phyloP scores from a whole-genome alignment of 805 yeast species.

The Metschnikowia borealis region DNA sequence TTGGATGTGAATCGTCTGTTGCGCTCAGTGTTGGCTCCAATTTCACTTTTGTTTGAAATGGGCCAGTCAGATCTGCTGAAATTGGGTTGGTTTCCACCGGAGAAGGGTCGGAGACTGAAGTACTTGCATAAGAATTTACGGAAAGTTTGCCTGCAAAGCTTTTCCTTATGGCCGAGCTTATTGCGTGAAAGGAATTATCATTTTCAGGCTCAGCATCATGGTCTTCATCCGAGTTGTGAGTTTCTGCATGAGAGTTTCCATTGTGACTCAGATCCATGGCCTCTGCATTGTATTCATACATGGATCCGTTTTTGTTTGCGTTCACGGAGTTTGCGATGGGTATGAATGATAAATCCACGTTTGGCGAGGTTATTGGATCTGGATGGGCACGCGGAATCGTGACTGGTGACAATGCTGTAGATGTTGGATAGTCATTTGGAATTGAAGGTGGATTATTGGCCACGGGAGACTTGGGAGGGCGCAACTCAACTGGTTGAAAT shows the following conservation, averaged over 20 bases:
- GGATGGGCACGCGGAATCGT: not conserved
- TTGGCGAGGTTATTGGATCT: constrained; percentile 17
- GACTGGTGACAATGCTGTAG: constrained; percentile 6
- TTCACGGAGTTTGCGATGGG: constrained; percentile 18
- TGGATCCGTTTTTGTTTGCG: constrained; percentile 6
- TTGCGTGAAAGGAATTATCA: constrained; percentile 46
- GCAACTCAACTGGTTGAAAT: not conserved
- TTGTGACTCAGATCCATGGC: not conserved
- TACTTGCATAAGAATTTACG: constrained; percentile 4
- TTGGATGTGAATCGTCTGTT: not conserved
- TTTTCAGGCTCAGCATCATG: constrained; percentile 4
- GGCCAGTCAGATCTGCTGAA: not conserved
- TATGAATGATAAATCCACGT: constrained; percentile 21
- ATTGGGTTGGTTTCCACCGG: not conserved
- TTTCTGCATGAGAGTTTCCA: not conserved
- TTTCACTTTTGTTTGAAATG: not conserved
- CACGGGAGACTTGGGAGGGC: not conserved
- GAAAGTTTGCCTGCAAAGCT: constrained; percentile 37
- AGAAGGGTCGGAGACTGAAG: not conserved
- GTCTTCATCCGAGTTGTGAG: not conserved
- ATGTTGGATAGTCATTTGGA: not conserved
- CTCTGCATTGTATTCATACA: not conserved
- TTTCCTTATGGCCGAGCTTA: constrained; percentile 44
- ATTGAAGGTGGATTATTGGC: not conserved
- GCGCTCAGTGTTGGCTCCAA: not conserved